These are phyloP conservation scores for Salix dunnii DNA, from an alignment of 345 rosid genomes.

Conservation along the genomic window DNA sequence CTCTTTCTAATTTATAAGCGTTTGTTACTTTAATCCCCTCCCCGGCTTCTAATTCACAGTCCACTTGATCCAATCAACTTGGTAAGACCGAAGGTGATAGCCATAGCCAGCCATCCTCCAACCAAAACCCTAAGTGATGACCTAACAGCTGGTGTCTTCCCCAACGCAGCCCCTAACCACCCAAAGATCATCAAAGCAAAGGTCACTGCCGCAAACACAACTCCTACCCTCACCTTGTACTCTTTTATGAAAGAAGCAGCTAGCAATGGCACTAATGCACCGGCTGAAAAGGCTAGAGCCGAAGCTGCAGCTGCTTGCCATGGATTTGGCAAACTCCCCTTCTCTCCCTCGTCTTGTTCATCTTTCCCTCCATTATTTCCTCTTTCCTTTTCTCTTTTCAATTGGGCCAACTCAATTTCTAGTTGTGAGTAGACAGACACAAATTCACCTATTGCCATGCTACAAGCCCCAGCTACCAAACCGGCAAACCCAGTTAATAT, in stretches of 20 bases:
- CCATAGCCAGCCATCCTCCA: conserved; percentile 97
- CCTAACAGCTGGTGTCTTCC: conserved; percentile 54
- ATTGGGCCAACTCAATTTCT: conserved; percentile 75
- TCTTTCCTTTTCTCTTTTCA: conserved; percentile 42
- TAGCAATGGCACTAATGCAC: conserved; percentile 80
- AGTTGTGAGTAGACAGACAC: conserved; percentile 87
- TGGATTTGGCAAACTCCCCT: conserved; percentile 67
- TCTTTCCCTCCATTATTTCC: conserved; percentile 1
- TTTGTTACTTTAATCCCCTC: not conserved
- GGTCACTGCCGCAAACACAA: conserved; percentile 56
- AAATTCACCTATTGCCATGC: conserved; percentile 95
- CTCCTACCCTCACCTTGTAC: conserved; percentile 57
- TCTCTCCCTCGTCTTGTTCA: conserved; percentile 28
- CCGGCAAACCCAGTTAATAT: conserved; percentile 88
- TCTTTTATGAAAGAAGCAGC: conserved; percentile 71
- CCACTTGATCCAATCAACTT: conserved; percentile 67
- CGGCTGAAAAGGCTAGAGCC: conserved; percentile 69
- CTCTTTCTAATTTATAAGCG: not conserved
- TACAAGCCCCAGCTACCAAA: conserved; percentile 85
- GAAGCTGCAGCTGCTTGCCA: conserved; percentile 83
- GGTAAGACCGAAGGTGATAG: conserved; percentile 76
- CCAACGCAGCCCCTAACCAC: conserved; percentile 74
- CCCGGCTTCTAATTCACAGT: not conserved
- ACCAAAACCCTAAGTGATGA: conserved; percentile 66
- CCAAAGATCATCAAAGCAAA: conserved; percentile 64